These are phyloP conservation scores for Paraleonurus japonicus DNA, from an alignment of 257 asterid genomes.

Conservation along the genomic window DNA sequence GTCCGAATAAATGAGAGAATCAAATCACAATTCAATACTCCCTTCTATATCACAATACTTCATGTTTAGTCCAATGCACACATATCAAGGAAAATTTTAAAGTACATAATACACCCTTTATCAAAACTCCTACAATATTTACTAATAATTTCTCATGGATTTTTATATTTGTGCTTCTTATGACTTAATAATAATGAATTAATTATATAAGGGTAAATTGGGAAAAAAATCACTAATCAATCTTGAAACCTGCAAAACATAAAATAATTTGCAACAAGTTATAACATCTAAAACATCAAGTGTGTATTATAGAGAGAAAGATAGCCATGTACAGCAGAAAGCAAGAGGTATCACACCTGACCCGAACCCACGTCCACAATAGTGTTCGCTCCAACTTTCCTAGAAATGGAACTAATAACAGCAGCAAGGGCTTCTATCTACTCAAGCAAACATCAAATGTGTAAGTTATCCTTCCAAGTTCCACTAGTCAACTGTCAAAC, in stretches of 20 bases:
- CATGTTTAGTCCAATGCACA: not conserved
- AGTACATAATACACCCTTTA: not conserved
- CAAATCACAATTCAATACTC: not conserved
- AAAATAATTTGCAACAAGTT: not conserved
- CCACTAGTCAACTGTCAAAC: slow-evolving; percentile 14
- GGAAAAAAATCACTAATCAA: not conserved
- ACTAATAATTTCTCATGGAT: not conserved
- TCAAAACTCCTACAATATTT: not conserved
- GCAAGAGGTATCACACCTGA: slow-evolving; percentile 55
- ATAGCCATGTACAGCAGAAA: not conserved
- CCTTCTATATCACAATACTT: not conserved
- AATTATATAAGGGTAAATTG: not conserved
- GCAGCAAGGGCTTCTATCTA: slow-evolving; percentile 82
- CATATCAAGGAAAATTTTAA: not conserved
- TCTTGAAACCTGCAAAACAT: not conserved
- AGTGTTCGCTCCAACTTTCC: slow-evolving; percentile 52
- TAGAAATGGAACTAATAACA: slow-evolving; percentile 55
- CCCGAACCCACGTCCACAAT: slow-evolving; percentile 91
- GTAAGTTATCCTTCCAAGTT: slow-evolving; percentile 28
- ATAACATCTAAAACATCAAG: not conserved
- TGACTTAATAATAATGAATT: not conserved
- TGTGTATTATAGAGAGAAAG: not conserved
- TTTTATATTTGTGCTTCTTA: not conserved
- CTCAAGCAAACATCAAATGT: slow-evolving; percentile 33
- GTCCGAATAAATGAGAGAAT: not conserved